Conservation (phyloP, 2,329 filamentous ascomycete species). For the Fusarium hainanense region DNA sequence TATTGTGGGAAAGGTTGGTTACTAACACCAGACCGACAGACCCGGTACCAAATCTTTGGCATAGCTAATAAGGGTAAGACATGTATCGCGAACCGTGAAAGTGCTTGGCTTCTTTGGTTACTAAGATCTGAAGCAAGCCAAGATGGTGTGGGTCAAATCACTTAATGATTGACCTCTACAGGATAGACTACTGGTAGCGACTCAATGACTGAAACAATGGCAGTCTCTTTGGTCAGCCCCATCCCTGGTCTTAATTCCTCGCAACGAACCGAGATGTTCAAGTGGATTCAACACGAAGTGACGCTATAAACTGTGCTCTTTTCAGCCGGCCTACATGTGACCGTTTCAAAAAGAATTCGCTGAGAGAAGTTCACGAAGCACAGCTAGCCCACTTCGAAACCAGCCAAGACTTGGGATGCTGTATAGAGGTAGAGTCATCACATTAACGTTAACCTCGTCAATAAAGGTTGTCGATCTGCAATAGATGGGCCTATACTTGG, state of each 20-base stretch:
- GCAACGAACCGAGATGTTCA: conserved; percentile 29
- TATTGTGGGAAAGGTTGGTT: background rate
- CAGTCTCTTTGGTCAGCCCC: conserved; percentile 5
- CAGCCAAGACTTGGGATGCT: conserved; percentile 10
- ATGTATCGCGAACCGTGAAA: conserved; percentile 6
- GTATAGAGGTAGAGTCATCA: conserved; percentile 8
- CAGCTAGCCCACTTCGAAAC: conserved; percentile 26
- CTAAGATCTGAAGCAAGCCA: conserved; percentile 5
- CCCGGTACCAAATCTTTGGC: background rate
- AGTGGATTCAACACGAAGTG: conserved; percentile 3
- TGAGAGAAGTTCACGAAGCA: conserved; percentile 5
- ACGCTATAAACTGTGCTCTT: conserved; percentile 4
- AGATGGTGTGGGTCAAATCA: conserved; percentile 23
- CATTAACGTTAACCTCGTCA: conserved; percentile 10
- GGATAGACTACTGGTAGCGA: background rate
- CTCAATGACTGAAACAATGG: conserved; percentile 21
- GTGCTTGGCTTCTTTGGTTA: conserved; percentile 25
- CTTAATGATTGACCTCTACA: conserved; percentile 13
- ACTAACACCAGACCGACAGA: background rate
- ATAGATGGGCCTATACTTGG: conserved; percentile 4
- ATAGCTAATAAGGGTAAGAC: background rate
- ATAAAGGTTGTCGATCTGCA: conserved; percentile 29
- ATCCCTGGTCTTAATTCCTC: conserved; percentile 17
- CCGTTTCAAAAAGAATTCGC: conserved; percentile 11
- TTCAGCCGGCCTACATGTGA: conserved; percentile 29